Evolutionary conservation across 257 asterid species (phyloP), one percentile per base, ranked within the genome.

Genomic region (Capsicum pubescens): DNA sequence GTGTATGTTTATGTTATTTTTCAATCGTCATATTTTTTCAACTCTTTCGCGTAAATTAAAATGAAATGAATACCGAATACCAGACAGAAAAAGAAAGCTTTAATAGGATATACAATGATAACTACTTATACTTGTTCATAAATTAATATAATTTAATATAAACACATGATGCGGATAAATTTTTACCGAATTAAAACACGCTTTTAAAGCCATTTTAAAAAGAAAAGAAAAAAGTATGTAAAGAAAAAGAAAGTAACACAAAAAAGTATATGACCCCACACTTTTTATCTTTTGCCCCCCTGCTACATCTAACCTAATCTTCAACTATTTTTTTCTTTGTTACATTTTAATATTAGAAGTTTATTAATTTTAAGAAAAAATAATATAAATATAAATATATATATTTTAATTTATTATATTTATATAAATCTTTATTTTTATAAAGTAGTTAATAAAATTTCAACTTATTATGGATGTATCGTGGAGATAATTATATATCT

Each of bases 201-300:
- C 35, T 67, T 67, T 67, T 35, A 67, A 4, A 42, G 32, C 52
- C 42, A 63, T 63, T 63, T 63, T 63, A 35, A 7, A 52, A 66
- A 54, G 2, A 4, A 11, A 72, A 72, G 48, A 26, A 72, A 50
- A 4, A 21, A 54, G 39, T 44, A 5, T n/a, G 39, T 46, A 77
- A 54, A 32, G 48, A 26, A 54, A 48, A 77, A 77, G 64, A 77
- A 77, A 77, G 82, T 11, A 54, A 50, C 50, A 54, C 32, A 26
- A 64, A 26, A 74, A 77, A 77, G 82, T 14, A 55, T 52, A 8
- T 4, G 54, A 21, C 77, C 42, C 84, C 46, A 42, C 68, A 7
- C 36, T 78, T 78, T 46, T 46, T 15, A n/a, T 80, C 80, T 11
- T 5, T 82, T 64, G 59, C 8, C 71, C 42, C 42, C 39, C 82